Base-by-base conservation (phyloP, 768 basidiomycete species). In the Boletellus emodensis region DNA sequence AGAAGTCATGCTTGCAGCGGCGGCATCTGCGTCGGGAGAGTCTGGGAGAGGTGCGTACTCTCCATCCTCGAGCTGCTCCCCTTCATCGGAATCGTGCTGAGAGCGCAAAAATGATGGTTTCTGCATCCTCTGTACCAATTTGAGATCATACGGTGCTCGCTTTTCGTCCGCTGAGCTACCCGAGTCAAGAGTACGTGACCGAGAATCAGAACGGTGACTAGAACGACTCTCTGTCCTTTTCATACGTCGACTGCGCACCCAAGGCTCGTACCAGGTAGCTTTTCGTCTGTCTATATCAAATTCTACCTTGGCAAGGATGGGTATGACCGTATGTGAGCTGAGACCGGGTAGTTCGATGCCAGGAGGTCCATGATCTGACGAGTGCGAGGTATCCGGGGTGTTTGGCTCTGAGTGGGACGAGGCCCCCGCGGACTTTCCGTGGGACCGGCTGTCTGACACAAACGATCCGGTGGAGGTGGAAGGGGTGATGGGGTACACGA, bases 301-400 rank as follows among this genome's bases (percentile, higher is more conserved):
- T 66, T 97, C 94, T 12, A 98, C 83, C 67, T 94, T 94, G 43
- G 93, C 94, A 26, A 98, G 78, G 49, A 96, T 84, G 5, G 88
- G 89, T 46, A 91, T 82, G 20, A 90, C 69, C 22, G 84, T 79
- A 41, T 79, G 67, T 6, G 83, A 82, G 49, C 68, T 65, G 36
- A 89, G 74, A 7, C 87, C 88, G 5, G 87, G 84, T 10, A 90
- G 75, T 46, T 83, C 76, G 49, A 88, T 71, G 20, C 77, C 76
- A 42, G 76, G 72, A 14, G 74, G 74, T 4, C 68, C 75, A 9
- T 66, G 52, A 48, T 67, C 66, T 49, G 60, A 62, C 51, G 53
- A 65, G 53, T 17, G 74, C 37, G 82, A 80, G 4, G 79, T 79
- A 55, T 80, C 79, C 4, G 80, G 81, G 6, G 84, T 81, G 34